Conservation (phyloP, 441 rosid species). For the Erodium trifolium region DNA sequence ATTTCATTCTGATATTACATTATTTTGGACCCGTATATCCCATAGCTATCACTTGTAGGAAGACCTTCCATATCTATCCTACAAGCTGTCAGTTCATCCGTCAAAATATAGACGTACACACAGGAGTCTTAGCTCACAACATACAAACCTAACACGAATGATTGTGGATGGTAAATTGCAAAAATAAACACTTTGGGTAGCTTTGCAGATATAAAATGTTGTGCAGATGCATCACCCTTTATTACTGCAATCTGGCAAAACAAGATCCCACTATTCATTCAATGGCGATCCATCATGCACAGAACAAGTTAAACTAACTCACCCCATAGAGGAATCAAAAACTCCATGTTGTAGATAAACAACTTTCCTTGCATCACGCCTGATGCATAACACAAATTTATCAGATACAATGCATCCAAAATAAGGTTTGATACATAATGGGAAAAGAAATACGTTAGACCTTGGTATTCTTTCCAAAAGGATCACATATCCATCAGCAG, state of each 20-base stretch:
- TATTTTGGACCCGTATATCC: not conserved
- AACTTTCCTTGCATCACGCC: constrained; percentile 85
- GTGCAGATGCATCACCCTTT: not conserved
- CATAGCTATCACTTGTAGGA: not conserved
- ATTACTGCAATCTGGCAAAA: too few species aligned
- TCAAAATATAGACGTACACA: not conserved
- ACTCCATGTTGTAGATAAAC: constrained; percentile 89
- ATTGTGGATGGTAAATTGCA: not conserved
- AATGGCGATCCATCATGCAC: not conserved
- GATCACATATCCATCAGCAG: constrained; percentile 90
- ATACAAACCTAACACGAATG: not conserved
- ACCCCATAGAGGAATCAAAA: constrained; percentile 97
- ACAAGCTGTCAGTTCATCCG: not conserved
- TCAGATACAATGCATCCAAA: constrained; percentile 24
- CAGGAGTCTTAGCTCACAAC: not conserved
- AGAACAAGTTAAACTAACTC: constrained; percentile 23
- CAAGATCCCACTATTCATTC: too few species aligned
- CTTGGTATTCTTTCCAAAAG: constrained; percentile 95
- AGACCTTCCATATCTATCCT: not conserved
- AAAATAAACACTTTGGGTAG: not conserved
- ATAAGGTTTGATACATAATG: constrained; percentile 1
- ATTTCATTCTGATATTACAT: too few species aligned
- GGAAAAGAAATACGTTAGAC: constrained; percentile 30
- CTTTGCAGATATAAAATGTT: not conserved
- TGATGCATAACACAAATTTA: constrained; percentile 29